A percentile compares a stretch with the other conserved stretches of the same genome.
phyloP scores from a whole-genome alignment of 108 stramenopile genomes.

The Cyclotella kingstonii region DNA sequence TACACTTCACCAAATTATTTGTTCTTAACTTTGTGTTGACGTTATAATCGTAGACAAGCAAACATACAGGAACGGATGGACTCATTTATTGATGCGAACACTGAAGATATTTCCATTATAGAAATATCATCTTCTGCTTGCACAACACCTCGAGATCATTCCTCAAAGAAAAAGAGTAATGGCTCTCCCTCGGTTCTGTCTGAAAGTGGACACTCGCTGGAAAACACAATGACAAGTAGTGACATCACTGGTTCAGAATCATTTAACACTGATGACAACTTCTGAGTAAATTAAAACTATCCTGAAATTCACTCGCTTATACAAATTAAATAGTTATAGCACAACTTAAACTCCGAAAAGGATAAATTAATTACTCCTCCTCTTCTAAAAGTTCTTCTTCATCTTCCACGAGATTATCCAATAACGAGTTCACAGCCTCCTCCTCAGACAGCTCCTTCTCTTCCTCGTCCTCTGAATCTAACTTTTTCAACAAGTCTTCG shows the following conservation, averaged over 20 bases:
- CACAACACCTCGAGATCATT: conserved; percentile 18
- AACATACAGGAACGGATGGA: background rate
- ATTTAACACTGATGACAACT: conserved; percentile 19
- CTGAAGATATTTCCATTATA: conserved; percentile 4
- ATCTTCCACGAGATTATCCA: conserved; percentile 51
- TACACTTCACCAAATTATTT: too few relatives aligned
- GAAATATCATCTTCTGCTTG: conserved; percentile 6
- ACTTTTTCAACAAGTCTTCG: conserved; percentile 91
- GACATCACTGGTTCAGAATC: conserved; percentile 13
- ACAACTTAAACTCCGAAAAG: background rate
- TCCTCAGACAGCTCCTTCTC: conserved; percentile 62
- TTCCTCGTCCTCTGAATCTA: conserved; percentile 69
- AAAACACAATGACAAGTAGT: conserved; percentile 7
- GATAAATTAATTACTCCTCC: conserved; percentile 30
- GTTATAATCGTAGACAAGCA: background rate
- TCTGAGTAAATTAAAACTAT: background rate
- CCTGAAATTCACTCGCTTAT: background rate
- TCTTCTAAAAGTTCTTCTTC: conserved; percentile 58
- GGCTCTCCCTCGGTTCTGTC: conserved; percentile 36
- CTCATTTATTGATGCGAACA: background rate
- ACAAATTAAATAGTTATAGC: conserved; percentile 1
- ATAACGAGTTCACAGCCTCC: conserved; percentile 51
- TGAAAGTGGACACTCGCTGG: conserved; percentile 3
- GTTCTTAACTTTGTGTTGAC: background rate
- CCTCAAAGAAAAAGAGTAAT: conserved; percentile 13